phyloP scores from a whole-genome alignment of 2,329 filamentous ascomycete species.

The Penicillium paneum region DNA sequence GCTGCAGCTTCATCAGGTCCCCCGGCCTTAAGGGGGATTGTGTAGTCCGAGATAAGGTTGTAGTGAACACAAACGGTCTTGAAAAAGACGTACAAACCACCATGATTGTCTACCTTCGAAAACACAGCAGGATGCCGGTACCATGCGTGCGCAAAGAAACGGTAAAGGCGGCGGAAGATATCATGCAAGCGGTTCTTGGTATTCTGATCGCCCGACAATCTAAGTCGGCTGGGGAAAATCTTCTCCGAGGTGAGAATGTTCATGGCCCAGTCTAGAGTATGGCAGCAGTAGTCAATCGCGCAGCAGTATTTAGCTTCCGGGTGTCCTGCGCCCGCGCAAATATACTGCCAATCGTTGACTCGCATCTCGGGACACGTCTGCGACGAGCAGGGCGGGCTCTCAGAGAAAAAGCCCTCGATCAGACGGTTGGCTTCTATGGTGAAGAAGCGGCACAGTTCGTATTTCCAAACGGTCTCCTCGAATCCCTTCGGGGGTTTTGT shows the following conservation, averaged over 20 bases:
- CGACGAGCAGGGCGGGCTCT: constrained; percentile 82
- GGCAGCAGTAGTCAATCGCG: constrained; percentile 98
- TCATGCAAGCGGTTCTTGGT: constrained; percentile 71
- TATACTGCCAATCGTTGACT: constrained; percentile 97
- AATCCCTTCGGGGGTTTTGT: constrained; percentile 76
- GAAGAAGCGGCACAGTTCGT: constrained; percentile 94
- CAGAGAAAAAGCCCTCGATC: constrained; percentile 88
- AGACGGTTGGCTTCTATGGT: constrained; percentile 92
- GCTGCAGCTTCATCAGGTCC: constrained; percentile 59
- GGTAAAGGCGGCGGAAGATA: constrained; percentile 88
- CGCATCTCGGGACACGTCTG: constrained; percentile 96
- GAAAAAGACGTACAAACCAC: constrained; percentile 94
- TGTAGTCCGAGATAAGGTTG: constrained; percentile 88
- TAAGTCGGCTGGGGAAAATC: constrained; percentile 64
- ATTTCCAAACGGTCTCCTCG: constrained; percentile 89
- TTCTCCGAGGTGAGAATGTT: constrained; percentile 86
- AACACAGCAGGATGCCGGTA: constrained; percentile 95
- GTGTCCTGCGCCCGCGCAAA: constrained; percentile 62
- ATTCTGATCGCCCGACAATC: not conserved
- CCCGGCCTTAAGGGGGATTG: constrained; percentile 88
- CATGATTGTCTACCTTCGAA: constrained; percentile 85
- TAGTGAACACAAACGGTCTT: constrained; percentile 92
- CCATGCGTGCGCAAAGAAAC: constrained; percentile 98
- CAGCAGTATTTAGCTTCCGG: constrained; percentile 58
- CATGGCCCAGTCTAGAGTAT: constrained; percentile 96